Base-by-base conservation (phyloP, 2,329 filamentous ascomycete species). In the Ceratocystis colombiana region DNA sequence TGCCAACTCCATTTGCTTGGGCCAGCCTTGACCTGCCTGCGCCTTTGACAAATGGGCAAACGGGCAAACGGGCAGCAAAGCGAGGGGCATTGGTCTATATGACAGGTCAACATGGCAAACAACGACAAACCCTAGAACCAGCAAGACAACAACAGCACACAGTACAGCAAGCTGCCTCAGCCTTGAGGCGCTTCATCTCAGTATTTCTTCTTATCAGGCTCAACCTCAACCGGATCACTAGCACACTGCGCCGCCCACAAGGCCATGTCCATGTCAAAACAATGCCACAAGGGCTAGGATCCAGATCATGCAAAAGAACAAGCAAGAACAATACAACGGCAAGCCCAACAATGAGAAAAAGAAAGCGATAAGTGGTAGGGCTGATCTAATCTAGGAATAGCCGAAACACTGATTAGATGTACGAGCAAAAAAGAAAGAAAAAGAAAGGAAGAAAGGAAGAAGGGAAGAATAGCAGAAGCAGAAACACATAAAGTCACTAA, bases 301-400 rank as follows among this genome's bases (percentile, higher is more conserved):
- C 20, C 50, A 20, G 20, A 12, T 25, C 3, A 48, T 17, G 15
- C 45, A 48, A 20, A 17, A 17, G n/a, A 17, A 17, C 46, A 50
- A 2, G n/a, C n/a, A 20, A 57, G 50, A 57, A 57, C 50, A 57
- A 57, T 57, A 28, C 50, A 28, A 57, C 50, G 50, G 10, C 50
- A 15, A 2, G 28, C 12, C 50, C 45, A 50, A 50, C 46, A 50
- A 20, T 50, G 22, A 22, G n/a, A 50, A n/a, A 3, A 2, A n/a
- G 46, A 57, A 57, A 28, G 22, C 22, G 25, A 33, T 1, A 57
- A 25, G 22, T 57, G 50, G 50, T 57, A 57, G 50, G 50, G 50
- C 50, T 57, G 50, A 57, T 57, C 50, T 57, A 28, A 57, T 57
- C 22, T 17, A 57, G 50, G 50, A 57, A 57, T 57, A 57, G 22